Conservation (phyloP, 495 filamentous ascomycete species). For the Aspergillus nanangensis region DNA sequence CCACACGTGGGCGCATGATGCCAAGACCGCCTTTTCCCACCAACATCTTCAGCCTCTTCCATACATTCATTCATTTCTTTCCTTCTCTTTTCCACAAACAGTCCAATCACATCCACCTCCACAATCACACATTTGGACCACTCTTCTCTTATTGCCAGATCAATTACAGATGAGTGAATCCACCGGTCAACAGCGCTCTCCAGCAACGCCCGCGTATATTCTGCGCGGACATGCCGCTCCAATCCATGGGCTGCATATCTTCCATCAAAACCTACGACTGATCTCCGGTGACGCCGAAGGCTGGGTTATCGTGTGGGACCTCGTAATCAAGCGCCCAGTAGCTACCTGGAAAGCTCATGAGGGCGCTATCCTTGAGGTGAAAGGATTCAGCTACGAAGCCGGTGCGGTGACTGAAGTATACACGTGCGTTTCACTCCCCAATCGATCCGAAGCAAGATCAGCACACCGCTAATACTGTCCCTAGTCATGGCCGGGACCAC, state of each 20-base stretch:
- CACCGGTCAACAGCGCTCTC: slow-evolving; percentile 22
- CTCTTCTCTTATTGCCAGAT: neutral
- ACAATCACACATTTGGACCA: neutral
- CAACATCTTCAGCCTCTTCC: neutral
- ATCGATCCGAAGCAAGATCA: neutral
- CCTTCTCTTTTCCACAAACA: too few relatives aligned
- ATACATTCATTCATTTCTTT: too few relatives aligned
- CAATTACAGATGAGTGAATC: slow-evolving; percentile 1
- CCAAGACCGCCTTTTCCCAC: neutral
- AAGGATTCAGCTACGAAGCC: slow-evolving; percentile 44
- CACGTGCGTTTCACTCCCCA: slow-evolving; percentile 57
- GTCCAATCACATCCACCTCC: neutral
- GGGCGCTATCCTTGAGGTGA: slow-evolving; percentile 68
- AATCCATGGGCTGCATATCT: slow-evolving; percentile 74
- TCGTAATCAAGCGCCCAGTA: slow-evolving; percentile 73
- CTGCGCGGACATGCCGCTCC: slow-evolving; percentile 81
- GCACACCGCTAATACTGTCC: slow-evolving; percentile 1
- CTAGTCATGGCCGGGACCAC: slow-evolving; percentile 86
- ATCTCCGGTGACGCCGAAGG: slow-evolving; percentile 87
- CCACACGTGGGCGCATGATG: neutral
- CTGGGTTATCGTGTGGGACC: slow-evolving; percentile 82
- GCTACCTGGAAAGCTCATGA: slow-evolving; percentile 86
- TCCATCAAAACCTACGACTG: slow-evolving; percentile 68
- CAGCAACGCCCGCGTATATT: slow-evolving; percentile 75
- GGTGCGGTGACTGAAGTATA: slow-evolving; percentile 54